A percentile compares a stretch with the other conserved stretches of the same genome.
Conservation (phyloP, 495 filamentous ascomycete species). For the Tricharina praecox region DNA sequence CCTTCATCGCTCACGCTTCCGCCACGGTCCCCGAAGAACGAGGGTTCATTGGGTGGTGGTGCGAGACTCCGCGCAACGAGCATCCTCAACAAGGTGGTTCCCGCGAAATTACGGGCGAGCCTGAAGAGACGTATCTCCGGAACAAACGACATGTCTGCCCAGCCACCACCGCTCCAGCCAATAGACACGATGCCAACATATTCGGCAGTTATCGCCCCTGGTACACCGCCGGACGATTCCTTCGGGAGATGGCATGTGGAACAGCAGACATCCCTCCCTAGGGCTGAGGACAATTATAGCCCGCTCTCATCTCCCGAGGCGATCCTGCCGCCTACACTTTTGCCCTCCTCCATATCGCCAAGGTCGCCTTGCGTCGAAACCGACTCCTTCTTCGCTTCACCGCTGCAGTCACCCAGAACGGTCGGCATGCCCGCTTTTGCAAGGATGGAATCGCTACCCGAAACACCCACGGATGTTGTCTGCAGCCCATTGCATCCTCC, state of each 20-base stretch:
- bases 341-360: background rate
- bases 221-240: conserved; percentile 20
- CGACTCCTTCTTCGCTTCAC: conserved; percentile 15
- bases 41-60: conserved; percentile 7
- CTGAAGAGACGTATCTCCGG: conserved; percentile 21
- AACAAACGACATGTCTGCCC: conserved; percentile 13
- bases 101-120: conserved; percentile 20
- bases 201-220: conserved; percentile 5
- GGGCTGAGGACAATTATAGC: background rate
- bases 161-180: conserved; percentile 16
- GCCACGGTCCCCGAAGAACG: conserved; percentile 24
- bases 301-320: background rate
- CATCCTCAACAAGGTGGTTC: conserved; percentile 23
- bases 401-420: conserved; percentile 19
- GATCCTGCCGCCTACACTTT: conserved; percentile 4
- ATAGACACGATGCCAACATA: conserved; percentile 16
- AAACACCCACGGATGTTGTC: conserved; percentile 20
- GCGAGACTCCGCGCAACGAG: conserved; percentile 16
- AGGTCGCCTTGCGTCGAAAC: conserved; percentile 2
- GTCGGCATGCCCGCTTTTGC: conserved; percentile 10
- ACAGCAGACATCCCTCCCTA: background rate
- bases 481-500: conserved; percentile 24
- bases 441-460: conserved; percentile 21
- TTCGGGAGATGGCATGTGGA: conserved; percentile 7
- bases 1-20: conserved; percentile 17